Base-by-base conservation (phyloP, 2,329 filamentous ascomycete genomes). In the Plenodomus lindquistii region DNA sequence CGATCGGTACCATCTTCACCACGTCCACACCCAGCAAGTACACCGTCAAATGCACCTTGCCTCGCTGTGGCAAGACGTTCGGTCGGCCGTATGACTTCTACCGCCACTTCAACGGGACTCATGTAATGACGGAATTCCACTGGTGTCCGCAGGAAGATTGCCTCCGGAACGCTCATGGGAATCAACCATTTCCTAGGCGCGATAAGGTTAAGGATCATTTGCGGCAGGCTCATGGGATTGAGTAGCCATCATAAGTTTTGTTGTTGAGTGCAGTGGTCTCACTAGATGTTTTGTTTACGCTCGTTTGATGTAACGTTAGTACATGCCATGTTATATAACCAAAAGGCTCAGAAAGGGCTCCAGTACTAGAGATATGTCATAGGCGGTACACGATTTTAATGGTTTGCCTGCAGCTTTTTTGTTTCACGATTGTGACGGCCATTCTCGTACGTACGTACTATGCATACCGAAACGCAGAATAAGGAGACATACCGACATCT, bases 201-300 rank as follows among this genome's bases (percentile, higher is more conserved):
- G 45, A 43, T 17, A 48, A 40, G 36, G 34, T 48, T 22, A 27
- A 38, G 17, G 36, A 40, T 21, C 45, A 48, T 41, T 37, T 37
- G 35, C 27, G 27, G 4, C 27, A 31, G 27, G 27, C 27, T 31
- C 27, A 31, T 31, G 27, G 27, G 4, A 31, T 31, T 8, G 27
- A 4, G 11, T 31, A 31, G 27, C 10, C 11, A 11, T 11, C 11
- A 24, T 31, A 31, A 11, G 10, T 4, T 13, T 8, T 31, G 11
- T 31, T 31, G n/a, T n/a, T n/a, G n/a, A n/a, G n/a, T n/a, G n/a
- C n/a, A n/a, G n/a, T n/a, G n/a, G n/a, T n/a, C n/a, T n/a, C 6
- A 31, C 22, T 24, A 6, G 22, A 24, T 24, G n/a, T n/a, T n/a
- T n/a, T n/a, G n/a, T n/a, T n/a, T n/a, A n/a, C n/a, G n/a, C n/a